A percentile compares a stretch with the other conserved stretches of the same genome.
These are phyloP conservation scores for Trichophyton verrucosum DNA, from an alignment of 2,329 filamentous ascomycete genomes.

Conservation along the genomic window DNA sequence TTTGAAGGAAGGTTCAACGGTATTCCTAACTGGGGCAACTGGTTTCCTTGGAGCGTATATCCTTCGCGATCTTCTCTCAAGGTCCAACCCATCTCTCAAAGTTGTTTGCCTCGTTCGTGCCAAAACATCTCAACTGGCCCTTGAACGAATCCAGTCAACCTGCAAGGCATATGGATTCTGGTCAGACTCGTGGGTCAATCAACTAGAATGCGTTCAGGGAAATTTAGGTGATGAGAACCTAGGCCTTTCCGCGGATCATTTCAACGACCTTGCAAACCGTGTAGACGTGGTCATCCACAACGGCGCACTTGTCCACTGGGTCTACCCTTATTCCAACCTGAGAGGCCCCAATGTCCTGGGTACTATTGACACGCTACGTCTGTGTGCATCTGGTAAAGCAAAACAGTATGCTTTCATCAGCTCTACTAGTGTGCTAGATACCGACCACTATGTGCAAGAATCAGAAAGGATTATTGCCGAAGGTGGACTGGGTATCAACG, in stretches of 20 bases:
- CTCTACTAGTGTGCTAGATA: constrained; percentile 73
- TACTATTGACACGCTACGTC: constrained; percentile 60
- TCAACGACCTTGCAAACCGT: constrained; percentile 51
- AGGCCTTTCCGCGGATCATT: constrained; percentile 54
- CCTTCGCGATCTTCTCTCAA: constrained; percentile 58
- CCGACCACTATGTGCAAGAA: constrained; percentile 63
- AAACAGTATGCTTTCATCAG: constrained; percentile 74
- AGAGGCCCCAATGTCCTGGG: constrained; percentile 65
- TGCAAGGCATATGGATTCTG: constrained; percentile 70
- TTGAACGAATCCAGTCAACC: constrained; percentile 54
- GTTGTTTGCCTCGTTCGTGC: constrained; percentile 67
- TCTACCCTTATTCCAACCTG: constrained; percentile 61
- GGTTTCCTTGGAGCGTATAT: constrained; percentile 81
- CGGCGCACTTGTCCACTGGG: constrained; percentile 68
- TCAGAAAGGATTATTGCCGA: constrained; percentile 50
- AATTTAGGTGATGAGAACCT: constrained; percentile 62
- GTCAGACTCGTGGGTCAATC: constrained; percentile 43
- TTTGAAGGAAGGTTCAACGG: constrained; percentile 37
- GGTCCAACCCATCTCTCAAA: constrained; percentile 43
- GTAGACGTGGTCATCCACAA: constrained; percentile 73
- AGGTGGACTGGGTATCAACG: constrained; percentile 54
- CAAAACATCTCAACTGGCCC: constrained; percentile 46
- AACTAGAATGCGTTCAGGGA: constrained; percentile 58
- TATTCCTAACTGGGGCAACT: constrained; percentile 80
- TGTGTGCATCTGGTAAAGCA: constrained; percentile 64